Conservation (phyloP, 2,329 filamentous ascomycete genomes). For the Penicillium paneum region DNA sequence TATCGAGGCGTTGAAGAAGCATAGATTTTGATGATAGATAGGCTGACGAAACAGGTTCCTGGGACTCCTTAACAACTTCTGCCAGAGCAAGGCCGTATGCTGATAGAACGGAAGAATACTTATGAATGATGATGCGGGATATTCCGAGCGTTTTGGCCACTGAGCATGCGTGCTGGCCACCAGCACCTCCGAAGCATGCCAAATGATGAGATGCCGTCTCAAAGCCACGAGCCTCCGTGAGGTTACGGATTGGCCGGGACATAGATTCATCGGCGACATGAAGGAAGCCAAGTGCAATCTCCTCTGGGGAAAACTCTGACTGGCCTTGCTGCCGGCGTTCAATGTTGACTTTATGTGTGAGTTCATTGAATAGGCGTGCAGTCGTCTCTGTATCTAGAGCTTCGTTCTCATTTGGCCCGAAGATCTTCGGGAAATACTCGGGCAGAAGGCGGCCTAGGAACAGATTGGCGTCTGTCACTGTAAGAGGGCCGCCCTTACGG, state of each 20-base stretch:
- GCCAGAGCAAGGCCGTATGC: constrained; percentile 92
- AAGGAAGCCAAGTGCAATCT: constrained; percentile 43
- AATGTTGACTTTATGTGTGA: constrained; percentile 73
- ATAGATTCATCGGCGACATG: constrained; percentile 45
- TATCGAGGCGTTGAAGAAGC: constrained; percentile 69
- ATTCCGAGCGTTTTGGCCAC: constrained; percentile 84
- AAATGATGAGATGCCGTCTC: constrained; percentile 88
- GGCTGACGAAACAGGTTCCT: constrained; percentile 56
- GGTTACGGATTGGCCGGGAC: constrained; percentile 73
- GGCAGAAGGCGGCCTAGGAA: constrained; percentile 82
- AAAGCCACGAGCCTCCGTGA: constrained; percentile 89
- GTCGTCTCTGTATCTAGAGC: constrained; percentile 74
- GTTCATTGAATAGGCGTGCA: constrained; percentile 68
- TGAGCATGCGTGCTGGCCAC: constrained; percentile 87
- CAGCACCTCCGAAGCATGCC: constrained; percentile 87
- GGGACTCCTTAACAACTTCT: constrained; percentile 87
- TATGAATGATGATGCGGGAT: constrained; percentile 78
- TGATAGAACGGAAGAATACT: constrained; percentile 87
- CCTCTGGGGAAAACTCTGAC: constrained; percentile 67
- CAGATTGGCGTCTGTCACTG: constrained; percentile 88
- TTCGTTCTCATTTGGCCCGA: constrained; percentile 84
- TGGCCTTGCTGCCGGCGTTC: constrained; percentile 52
- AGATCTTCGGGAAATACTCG: constrained; percentile 95
- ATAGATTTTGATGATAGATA: constrained; percentile 44
- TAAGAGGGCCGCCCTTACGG: constrained; percentile 82